phyloP scores from a whole-genome alignment of 2,329 filamentous ascomycete species.

The Talaromyces sp. region DNA sequence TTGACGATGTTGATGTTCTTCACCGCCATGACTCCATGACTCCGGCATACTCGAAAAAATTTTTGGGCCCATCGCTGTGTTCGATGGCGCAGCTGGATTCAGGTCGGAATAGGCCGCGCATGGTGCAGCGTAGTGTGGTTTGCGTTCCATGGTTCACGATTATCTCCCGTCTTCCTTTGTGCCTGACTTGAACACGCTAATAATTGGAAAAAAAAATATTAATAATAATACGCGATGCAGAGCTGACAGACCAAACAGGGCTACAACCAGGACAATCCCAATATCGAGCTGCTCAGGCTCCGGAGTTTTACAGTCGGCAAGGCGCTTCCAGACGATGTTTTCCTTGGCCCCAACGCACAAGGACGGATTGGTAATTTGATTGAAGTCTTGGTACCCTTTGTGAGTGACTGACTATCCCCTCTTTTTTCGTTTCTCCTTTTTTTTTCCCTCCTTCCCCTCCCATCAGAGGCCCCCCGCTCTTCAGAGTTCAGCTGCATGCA shows the following conservation, averaged over 20 bases:
- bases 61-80: not conserved
- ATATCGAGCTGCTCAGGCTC: constrained; percentile 77
- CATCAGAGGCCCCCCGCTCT: constrained; percentile 4
- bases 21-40: not conserved
- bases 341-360: constrained; percentile 60
- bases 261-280: constrained; percentile 67
- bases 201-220: constrained; percentile 9
- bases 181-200: constrained; percentile 4
- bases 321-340: constrained; percentile 61
- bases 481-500: constrained; percentile 1
- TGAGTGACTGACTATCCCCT: constrained; percentile 48
- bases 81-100: not conserved
- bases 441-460: not conserved
- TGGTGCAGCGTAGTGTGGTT: constrained; percentile 26
- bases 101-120: not conserved
- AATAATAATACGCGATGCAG: constrained; percentile 31
- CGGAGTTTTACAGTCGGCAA: constrained; percentile 71
- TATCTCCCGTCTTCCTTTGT: constrained; percentile 14
- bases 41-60: not conserved
- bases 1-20: not conserved
- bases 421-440: constrained; percentile 14
- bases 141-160: constrained; percentile 36
- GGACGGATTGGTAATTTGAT: constrained; percentile 63
- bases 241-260: constrained; percentile 49
- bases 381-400: constrained; percentile 69